Percentiles rank a stretch among this genome's conserved stretches.
phyloP scores from a whole-genome alignment of 352 stramenopile species.

The Blastocystis sp. region DNA sequence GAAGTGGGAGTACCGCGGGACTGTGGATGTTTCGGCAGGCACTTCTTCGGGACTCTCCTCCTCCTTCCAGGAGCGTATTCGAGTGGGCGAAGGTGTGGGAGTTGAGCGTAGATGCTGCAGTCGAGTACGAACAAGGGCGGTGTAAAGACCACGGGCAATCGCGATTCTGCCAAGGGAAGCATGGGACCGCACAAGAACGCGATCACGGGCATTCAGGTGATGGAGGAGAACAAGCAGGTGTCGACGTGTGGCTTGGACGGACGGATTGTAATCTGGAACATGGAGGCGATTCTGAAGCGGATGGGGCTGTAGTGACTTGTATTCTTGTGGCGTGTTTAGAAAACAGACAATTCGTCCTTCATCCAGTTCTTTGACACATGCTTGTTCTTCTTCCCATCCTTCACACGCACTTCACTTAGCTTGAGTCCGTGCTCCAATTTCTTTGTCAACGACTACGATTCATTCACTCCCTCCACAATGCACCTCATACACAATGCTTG shows the following conservation, averaged over 20 bases:
- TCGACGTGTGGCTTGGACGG: conserved; percentile 1
- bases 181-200: conserved; percentile 29
- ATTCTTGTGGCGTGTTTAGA: not conserved
- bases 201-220: conserved; percentile 18
- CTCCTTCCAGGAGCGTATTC: conserved; percentile 52
- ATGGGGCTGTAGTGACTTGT: conserved; percentile 48
- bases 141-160: not conserved
- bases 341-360: conserved; percentile 38
- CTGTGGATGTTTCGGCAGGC: conserved; percentile 6
- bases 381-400: conserved; percentile 35
- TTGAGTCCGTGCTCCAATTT: conserved; percentile 39
- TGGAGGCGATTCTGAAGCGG: conserved; percentile 48
- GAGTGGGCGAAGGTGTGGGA: not conserved
- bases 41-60: not conserved
- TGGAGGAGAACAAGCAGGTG: not conserved
- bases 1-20: conserved; percentile 22
- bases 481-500: conserved; percentile 37
- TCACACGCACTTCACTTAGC: conserved; percentile 54
- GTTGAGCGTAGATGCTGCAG: conserved; percentile 33
- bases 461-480: not conserved
- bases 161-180: not conserved
- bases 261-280: conserved; percentile 35
- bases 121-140: conserved; percentile 10
- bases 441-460: conserved; percentile 39
- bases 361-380: conserved; percentile 63